Base-by-base conservation (phyloP, 2,329 filamentous ascomycete genomes). In the Xylaria sp. region DNA sequence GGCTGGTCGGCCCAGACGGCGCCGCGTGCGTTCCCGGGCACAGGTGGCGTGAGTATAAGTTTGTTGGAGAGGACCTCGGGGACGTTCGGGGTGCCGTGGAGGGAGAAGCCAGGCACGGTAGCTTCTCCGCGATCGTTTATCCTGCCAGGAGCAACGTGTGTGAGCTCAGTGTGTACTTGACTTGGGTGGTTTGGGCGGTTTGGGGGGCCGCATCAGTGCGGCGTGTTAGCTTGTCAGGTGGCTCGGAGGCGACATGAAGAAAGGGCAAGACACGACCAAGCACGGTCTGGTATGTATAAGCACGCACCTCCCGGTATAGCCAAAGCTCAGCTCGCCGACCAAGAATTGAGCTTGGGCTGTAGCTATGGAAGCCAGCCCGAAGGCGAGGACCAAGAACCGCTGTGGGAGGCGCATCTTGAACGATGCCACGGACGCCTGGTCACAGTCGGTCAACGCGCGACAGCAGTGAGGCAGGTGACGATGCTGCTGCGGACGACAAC, bases 41-140 rank as follows among this genome's bases (percentile, higher is more conserved):
- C 90, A 15, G 94, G 90, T 11, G 96, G 95, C 1, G 96, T 99
- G 64, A 99, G 87, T 77, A 99, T 92, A 66, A 98, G 77, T 78
- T 94, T 93, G 84, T 98, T 95, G 72, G 94, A 97, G 66, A 97
- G 87, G 67, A 91, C 79, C 74, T 91, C 86, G 71, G 88, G 88
- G 39, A 79, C 72, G 69, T 81, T 77, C 31, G 87, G 87, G 50
- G 81, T 82, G 76, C 87, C 87, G 62, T 84, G 80, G 68, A 88
- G 78, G 65, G 80, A 77, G 76, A 87, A 90, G 76, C 85, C 80
- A 67, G 87, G 86, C 56, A 90, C 81, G 25, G 79, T 78, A 29
- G 80, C 79, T 58, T 85, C 80, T 60, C 83, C 81, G 72, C 88
- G 84, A 47, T 87, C 85, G 57, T 91, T 91, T 81, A 96, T 87